Conservation (phyloP, 2,329 filamentous ascomycete genomes). For the Ceratocystis lukuohia region DNA sequence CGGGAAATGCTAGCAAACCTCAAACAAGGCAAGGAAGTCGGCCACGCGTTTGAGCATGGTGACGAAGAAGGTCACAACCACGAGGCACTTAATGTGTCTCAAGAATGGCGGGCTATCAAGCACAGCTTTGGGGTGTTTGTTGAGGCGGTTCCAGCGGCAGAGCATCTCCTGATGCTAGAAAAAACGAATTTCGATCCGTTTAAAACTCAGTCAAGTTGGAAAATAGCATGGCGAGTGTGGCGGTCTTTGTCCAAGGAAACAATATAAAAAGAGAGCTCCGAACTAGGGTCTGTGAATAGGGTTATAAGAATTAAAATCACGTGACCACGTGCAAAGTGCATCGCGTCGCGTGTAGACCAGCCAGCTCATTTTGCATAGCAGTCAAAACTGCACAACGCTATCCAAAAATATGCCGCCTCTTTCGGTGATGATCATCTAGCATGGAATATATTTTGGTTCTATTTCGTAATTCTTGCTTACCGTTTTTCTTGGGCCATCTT, state of each 20-base stretch:
- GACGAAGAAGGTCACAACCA: constrained; percentile 58
- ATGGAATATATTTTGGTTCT: neutral
- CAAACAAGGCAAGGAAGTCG: constrained; percentile 56
- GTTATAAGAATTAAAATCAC: neutral
- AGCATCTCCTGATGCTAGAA: constrained; percentile 70
- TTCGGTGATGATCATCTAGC: neutral
- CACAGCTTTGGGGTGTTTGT: constrained; percentile 67
- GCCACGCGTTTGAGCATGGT: constrained; percentile 74
- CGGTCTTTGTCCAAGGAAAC: constrained; percentile 35
- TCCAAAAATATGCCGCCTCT: neutral
- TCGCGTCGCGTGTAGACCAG: constrained; percentile 10
- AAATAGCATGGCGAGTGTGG: constrained; percentile 64
- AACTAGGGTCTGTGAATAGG: neutral
- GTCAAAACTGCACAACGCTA: neutral
- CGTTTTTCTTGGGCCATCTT: neutral
- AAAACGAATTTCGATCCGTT: constrained; percentile 71
- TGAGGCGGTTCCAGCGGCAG: constrained; percentile 60
- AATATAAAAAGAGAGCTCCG: neutral
- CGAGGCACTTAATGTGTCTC: constrained; percentile 28
- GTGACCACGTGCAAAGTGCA: constrained; percentile 18
- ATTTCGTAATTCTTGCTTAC: neutral
- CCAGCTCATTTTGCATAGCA: neutral
- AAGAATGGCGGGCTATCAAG: constrained; percentile 33
- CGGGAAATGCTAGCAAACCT: constrained; percentile 80
- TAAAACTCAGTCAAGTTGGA: constrained; percentile 59